Evolutionary conservation across 805 yeast genomes (phyloP).

Genomic region (Saturnispora sanitii): DNA sequence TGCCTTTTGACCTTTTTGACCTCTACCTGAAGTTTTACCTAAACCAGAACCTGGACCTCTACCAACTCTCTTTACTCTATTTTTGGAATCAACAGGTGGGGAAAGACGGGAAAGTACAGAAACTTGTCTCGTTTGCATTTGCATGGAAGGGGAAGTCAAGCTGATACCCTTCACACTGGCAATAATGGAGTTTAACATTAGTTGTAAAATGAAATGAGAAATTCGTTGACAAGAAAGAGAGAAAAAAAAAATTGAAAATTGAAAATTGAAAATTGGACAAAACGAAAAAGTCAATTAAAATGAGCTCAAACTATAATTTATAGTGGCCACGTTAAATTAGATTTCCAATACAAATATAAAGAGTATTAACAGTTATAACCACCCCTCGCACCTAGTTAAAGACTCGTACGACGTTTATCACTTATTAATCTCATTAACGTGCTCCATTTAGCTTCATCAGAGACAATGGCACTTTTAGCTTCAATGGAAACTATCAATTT

Average conservation of each 20-base stretch:
- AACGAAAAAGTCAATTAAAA: no score
- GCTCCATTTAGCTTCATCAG: neutral
- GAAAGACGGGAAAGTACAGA: slow-evolving; percentile 45
- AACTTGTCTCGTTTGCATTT: slow-evolving; percentile 18
- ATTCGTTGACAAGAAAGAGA: no score
- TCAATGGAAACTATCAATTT: slow-evolving; percentile 9
- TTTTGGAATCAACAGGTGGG: slow-evolving; percentile 56
- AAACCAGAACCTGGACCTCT: slow-evolving; percentile 90
- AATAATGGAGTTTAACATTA: no score
- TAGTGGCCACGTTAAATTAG: no score
- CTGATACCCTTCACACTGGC: no score
- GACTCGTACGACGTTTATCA: neutral
- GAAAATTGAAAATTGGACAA: no score
- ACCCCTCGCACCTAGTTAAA: no score
- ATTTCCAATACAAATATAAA: no score
- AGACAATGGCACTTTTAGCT: slow-evolving; percentile 8
- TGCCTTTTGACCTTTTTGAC: slow-evolving; percentile 98
- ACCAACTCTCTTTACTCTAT: slow-evolving; percentile 66
- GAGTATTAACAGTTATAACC: no score
- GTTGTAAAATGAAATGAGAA: no score
- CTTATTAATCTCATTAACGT: neutral
- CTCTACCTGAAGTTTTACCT: slow-evolving; percentile 95
- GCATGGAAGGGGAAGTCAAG: neutral
- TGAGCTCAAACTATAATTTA: no score
- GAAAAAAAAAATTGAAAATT: no score